Evolutionary conservation across 2,329 filamentous ascomycete species (phyloP).

Genomic region (Talaromyces amestolkiae): DNA sequence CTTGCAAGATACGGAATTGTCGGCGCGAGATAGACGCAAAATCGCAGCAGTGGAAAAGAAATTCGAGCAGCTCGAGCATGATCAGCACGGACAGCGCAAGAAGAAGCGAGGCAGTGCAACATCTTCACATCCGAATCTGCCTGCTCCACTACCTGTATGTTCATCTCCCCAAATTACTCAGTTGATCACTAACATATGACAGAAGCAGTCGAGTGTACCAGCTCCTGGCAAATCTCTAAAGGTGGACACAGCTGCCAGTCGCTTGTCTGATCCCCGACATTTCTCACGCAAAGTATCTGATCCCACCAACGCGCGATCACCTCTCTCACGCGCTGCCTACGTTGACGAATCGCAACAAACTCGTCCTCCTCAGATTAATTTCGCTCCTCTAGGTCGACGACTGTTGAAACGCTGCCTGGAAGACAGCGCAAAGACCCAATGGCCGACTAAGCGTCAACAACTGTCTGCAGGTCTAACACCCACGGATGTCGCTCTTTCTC

Average conservation of each 20-base stretch:
- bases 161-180: background rate
- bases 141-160: conserved; percentile 28
- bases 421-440: conserved; percentile 39
- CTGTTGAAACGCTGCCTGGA: conserved; percentile 43
- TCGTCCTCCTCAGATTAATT: conserved; percentile 28
- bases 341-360: conserved; percentile 45
- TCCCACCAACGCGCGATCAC: conserved; percentile 22
- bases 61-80: conserved; percentile 60
- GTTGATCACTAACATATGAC: background rate
- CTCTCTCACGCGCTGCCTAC: conserved; percentile 34
- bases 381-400: conserved; percentile 43
- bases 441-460: conserved; percentile 26
- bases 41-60: conserved; percentile 62
- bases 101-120: conserved; percentile 58
- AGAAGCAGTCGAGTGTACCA: conserved; percentile 36
- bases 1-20: conserved; percentile 52
- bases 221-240: conserved; percentile 26
- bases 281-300: conserved; percentile 9
- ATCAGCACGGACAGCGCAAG: conserved; percentile 54
- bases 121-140: conserved; percentile 53
- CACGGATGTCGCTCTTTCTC: background rate
- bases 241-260: conserved; percentile 28
- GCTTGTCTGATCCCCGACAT: background rate
- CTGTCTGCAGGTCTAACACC: conserved; percentile 20
- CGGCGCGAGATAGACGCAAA: conserved; percentile 62